These are phyloP conservation scores for Echeveria elegans DNA, from an alignment of 164 flowering plant species.

Conservation along the genomic window DNA sequence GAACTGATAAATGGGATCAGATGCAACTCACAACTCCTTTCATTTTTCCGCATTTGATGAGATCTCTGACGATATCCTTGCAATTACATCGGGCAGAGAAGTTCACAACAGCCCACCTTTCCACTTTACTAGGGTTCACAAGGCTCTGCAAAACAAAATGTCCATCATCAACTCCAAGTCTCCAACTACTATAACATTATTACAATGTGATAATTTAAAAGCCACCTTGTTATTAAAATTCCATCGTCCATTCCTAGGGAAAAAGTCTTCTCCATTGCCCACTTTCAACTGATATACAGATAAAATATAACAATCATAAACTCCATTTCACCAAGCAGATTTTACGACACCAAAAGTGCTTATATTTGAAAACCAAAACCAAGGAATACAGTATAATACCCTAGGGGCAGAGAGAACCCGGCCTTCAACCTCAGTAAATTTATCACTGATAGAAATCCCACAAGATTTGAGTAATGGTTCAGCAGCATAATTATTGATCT, in stretches of 20 bases:
- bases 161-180: not conserved
- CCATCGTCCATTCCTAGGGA: constrained; percentile 80
- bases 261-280: constrained; percentile 66
- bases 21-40: constrained; percentile 85
- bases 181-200: not conserved
- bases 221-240: constrained; percentile 89
- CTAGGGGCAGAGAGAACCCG: constrained; percentile 72
- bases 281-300: constrained; percentile 42
- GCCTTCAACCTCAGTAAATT: constrained; percentile 71
- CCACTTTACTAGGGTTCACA: constrained; percentile 46
- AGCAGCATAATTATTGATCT: constrained; percentile 42
- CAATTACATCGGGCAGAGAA: constrained; percentile 80
- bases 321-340: not conserved
- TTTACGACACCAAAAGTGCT: too few relatives aligned
- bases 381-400: constrained; percentile 30
- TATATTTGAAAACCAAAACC: too few relatives aligned
- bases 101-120: constrained; percentile 77
- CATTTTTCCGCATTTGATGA: constrained; percentile 38
- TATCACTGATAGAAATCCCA: constrained; percentile 45
- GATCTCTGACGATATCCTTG: constrained; percentile 24
- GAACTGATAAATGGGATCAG: not conserved
- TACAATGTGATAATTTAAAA: too few relatives aligned
- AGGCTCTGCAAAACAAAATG: constrained; percentile 39
- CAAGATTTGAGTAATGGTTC: constrained; percentile 59
- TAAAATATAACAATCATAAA: not conserved